These are phyloP conservation scores for Pestalotiopsis sp. DNA, from an alignment of 2,329 filamentous ascomycete species.

Conservation along the genomic window DNA sequence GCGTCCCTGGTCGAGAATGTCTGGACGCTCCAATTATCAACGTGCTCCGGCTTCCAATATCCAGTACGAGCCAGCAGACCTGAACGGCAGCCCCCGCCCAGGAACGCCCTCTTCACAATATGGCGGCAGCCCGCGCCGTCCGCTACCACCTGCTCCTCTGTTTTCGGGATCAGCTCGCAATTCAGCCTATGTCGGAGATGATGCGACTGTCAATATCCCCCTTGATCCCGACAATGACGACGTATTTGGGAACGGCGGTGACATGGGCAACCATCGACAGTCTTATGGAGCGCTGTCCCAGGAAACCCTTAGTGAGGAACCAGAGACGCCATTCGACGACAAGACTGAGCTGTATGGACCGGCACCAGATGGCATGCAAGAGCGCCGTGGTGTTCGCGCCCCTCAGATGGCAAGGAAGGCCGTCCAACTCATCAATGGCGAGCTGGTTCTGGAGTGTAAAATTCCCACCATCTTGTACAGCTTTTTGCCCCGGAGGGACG, in stretches of 20 bases:
- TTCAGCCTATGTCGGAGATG: constrained; percentile 61
- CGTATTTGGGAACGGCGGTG: constrained; percentile 68
- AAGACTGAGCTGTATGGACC: constrained; percentile 84
- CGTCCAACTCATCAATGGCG: constrained; percentile 94
- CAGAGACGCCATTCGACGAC: constrained; percentile 40
- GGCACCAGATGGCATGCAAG: constrained; percentile 83
- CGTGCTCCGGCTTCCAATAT: constrained; percentile 72
- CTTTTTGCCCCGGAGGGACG: constrained; percentile 89
- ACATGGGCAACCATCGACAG: constrained; percentile 57
- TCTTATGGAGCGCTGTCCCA: constrained; percentile 61
- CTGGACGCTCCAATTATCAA: constrained; percentile 61
- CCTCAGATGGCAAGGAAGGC: constrained; percentile 92
- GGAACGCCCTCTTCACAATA: constrained; percentile 90
- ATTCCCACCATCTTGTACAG: constrained; percentile 98
- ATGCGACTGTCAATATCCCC: constrained; percentile 74
- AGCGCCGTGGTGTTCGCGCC: constrained; percentile 81
- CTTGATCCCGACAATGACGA: constrained; percentile 67
- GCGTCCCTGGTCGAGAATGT: constrained; percentile 54
- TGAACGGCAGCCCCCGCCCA: constrained; percentile 88
- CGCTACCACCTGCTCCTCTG: constrained; percentile 84
- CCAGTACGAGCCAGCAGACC: constrained; percentile 81
- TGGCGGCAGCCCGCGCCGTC: constrained; percentile 82
- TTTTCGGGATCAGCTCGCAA: constrained; percentile 64
- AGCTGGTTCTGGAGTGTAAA: constrained; percentile 97
- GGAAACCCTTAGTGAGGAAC: constrained; percentile 54